These are phyloP conservation scores for Phytophthora constricta DNA, from an alignment of 352 stramenopile genomes.

Conservation along the genomic window DNA sequence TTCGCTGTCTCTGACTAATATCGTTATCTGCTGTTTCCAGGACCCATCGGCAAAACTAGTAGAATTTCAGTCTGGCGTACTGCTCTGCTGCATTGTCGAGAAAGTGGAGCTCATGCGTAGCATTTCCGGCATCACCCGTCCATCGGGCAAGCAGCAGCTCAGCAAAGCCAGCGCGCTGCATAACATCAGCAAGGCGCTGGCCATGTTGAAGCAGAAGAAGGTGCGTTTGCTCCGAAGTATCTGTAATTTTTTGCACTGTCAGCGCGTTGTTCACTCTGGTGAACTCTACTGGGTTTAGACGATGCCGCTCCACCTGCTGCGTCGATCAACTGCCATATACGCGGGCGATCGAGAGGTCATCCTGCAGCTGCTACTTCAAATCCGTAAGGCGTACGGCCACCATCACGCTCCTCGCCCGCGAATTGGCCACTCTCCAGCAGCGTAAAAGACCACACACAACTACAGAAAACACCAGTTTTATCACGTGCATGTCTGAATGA, in stretches of 20 bases:
- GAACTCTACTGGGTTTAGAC: constrained; percentile 32
- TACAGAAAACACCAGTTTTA: constrained; percentile 11
- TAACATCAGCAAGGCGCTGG: constrained; percentile 75
- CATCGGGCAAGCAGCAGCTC: constrained; percentile 30
- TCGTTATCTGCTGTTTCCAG: constrained; percentile 23
- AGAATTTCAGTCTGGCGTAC: constrained; percentile 68
- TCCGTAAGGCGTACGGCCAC: constrained; percentile 51
- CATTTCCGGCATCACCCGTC: constrained; percentile 54
- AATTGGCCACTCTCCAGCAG: constrained; percentile 11
- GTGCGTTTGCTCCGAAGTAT: constrained; percentile 18
- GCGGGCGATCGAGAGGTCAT: constrained; percentile 40
- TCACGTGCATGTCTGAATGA: constrained; percentile 20
- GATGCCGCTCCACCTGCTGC: constrained; percentile 59
- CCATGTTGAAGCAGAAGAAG: constrained; percentile 71
- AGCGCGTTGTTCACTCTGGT: neutral
- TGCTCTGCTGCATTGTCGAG: constrained; percentile 72
- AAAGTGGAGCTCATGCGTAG: constrained; percentile 72
- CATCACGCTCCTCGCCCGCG: constrained; percentile 23
- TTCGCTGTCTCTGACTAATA: neutral
- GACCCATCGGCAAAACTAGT: constrained; percentile 28
- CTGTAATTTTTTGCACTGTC: neutral
- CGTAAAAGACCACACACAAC: constrained; percentile 4
- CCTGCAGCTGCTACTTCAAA: constrained; percentile 51
- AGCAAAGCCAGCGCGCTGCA: constrained; percentile 68
- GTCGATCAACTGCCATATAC: constrained; percentile 49